Evolutionary conservation across 2,329 filamentous ascomycete species (phyloP), one percentile per base, ranked within the genome.

Genomic region (Hypoxylon sp.): DNA sequence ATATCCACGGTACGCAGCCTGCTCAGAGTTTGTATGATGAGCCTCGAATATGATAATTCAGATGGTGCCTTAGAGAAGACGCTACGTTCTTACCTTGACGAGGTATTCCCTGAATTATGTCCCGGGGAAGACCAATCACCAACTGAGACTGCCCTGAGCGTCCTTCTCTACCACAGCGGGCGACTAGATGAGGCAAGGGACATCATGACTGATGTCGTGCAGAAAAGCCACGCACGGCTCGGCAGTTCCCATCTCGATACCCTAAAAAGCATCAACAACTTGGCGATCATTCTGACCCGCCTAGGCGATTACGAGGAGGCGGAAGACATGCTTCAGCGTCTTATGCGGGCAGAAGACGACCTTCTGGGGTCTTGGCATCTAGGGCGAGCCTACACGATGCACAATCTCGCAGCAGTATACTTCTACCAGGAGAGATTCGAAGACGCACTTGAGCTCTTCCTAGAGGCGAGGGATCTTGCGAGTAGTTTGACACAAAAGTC

Each of bases 371-470:
- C 32, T 30, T 11, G 12, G 7, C 32, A 54, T 26, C 3, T 22
- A 14, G 32, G 50, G 2, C 49, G 42, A 12, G 11, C 30, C 24
- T 16, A 12, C 12, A 20, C 45, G 8, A 4, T 51, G 1, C 59
- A 62, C 12, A 62, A 50, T 30, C 52, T 62, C 28, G 59, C 32
- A 3, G 30, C 14, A 1, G 16, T 51, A 6, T 45, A 42, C 22
- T 55, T 51, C 36, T 42, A 56, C 36, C 50, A 51, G n/a, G 51
- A 26, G 8, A 30, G 8, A 20, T 44, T 48, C 28, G 30, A 53
- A 11, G 16, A 32, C 9, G 57, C 57, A 4, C 1, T 38, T 1
- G n/a, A 54, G 14, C n/a, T 40, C n/a, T 54, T 61, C 24, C 5
- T 9, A 2, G 11, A 32, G 18, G 48, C 54, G 8, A 26, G 5